These are phyloP conservation scores for Cicer arietinum DNA, from an alignment of 306 rosid genomes.

Conservation along the genomic window DNA sequence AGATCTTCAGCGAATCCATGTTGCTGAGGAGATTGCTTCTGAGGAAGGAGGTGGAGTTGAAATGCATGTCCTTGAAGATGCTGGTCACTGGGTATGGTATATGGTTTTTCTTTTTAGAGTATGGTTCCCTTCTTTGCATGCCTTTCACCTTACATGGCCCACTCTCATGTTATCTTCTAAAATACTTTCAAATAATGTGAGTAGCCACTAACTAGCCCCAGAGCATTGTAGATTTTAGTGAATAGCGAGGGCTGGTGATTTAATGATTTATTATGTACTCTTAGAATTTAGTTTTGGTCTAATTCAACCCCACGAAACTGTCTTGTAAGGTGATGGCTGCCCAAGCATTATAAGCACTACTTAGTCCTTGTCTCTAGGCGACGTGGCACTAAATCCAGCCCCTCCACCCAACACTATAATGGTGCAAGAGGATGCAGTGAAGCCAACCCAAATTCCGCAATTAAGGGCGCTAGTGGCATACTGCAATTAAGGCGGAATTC, in stretches of 20 bases:
- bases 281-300: not conserved
- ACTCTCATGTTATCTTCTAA: conserved; percentile 18
- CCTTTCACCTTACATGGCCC: conserved; percentile 10
- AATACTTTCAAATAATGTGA: conserved; percentile 7
- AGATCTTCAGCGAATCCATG: conserved; percentile 91
- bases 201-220: conserved; percentile 19
- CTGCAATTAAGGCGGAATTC: not conserved
- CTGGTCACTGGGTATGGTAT: conserved; percentile 87
- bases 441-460: not conserved
- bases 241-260: not conserved
- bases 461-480: not conserved
- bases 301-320: not conserved
- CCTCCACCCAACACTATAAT: not conserved
- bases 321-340: not conserved
- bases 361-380: not conserved
- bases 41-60: conserved; percentile 99
- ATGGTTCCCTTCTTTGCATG: conserved; percentile 1
- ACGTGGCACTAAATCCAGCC: not conserved
- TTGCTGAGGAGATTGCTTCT: conserved; percentile 83
- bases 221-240: conserved; percentile 4
- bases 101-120: not conserved
- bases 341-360: not conserved
- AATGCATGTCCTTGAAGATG: conserved; percentile 99
- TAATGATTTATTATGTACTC: not conserved
- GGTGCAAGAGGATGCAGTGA: not conserved